These are phyloP conservation scores for Metarhizium robertsii DNA, from an alignment of 2,329 filamentous ascomycete species.

Conservation along the genomic window DNA sequence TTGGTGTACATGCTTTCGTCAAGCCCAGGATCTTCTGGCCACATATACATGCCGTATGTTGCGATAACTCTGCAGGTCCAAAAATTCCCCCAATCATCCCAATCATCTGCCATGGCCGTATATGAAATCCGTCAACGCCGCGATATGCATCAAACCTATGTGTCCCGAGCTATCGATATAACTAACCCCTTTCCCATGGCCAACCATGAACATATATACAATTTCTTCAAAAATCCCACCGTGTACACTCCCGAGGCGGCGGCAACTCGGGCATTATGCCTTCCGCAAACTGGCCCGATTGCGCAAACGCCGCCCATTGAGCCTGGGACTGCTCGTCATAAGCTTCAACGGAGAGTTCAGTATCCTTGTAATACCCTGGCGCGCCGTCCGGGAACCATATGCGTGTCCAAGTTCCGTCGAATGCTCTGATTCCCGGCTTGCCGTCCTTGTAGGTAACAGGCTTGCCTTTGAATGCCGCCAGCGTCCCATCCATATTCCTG, in stretches of 20 bases:
- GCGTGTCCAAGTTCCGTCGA: constrained; percentile 48
- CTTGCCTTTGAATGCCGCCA: constrained; percentile 54
- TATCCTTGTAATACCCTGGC: constrained; percentile 52
- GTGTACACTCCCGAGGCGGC: constrained; percentile 66
- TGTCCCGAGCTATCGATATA: neutral
- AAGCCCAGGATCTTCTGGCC: too few relatives aligned
- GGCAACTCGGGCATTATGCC: constrained; percentile 68
- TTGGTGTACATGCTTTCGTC: too few relatives aligned
- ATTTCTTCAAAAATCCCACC: constrained; percentile 56
- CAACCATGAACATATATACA: neutral
- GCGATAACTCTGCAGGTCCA: too few relatives aligned
- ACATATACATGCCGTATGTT: too few relatives aligned
- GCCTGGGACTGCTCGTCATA: constrained; percentile 53
- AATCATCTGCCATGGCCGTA: neutral
- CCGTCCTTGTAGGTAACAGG: constrained; percentile 47
- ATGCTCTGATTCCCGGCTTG: constrained; percentile 38
- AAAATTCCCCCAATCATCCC: neutral
- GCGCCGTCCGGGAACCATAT: constrained; percentile 69
- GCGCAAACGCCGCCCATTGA: constrained; percentile 55
- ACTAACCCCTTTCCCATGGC: neutral
- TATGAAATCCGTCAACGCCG: constrained; percentile 4
- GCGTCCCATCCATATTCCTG: constrained; percentile 30
- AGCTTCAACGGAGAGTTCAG: constrained; percentile 44
- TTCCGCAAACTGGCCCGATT: constrained; percentile 58
- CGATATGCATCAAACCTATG: constrained; percentile 1